Evolutionary conservation across 768 basidiomycete species (phyloP).

Genomic region (Boletus subcaerulescens): DNA sequence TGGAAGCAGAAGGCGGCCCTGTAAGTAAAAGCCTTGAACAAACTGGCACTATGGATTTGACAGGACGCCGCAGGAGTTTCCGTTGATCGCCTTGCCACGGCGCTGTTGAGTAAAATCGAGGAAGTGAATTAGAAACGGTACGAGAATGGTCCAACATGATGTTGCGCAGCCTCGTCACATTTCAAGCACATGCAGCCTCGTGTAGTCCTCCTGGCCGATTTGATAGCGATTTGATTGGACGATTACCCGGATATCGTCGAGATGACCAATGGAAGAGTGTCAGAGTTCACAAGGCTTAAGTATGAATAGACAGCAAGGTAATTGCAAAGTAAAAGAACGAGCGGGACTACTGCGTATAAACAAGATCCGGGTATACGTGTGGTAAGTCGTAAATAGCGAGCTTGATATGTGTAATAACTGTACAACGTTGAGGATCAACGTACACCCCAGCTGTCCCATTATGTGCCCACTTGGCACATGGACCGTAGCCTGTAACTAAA

Average conservation of each 20-base stretch:
- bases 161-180: slow-evolving; percentile 12
- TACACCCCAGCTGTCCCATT: background rate
- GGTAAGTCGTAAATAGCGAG: slow-evolving; percentile 13
- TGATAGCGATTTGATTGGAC: slow-evolving; percentile 6
- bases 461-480: no score
- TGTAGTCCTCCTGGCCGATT: slow-evolving; percentile 22
- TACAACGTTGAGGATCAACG: slow-evolving; percentile 4
- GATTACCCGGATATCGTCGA: no score
- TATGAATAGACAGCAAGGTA: no score
- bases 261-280: no score
- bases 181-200: slow-evolving; percentile 14
- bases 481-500: slow-evolving; percentile 25
- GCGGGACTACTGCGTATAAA: slow-evolving; percentile 10
- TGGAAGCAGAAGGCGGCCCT: background rate
- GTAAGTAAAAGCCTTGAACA: background rate
- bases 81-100: background rate
- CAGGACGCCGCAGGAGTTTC: background rate
- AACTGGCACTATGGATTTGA: background rate
- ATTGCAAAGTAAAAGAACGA: no score
- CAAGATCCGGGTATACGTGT: slow-evolving; percentile 18
- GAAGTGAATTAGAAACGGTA: slow-evolving; percentile 11
- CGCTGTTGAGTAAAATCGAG: background rate
- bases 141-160: slow-evolving; percentile 3
- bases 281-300: no score
- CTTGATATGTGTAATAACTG: slow-evolving; percentile 2